phyloP scores from a whole-genome alignment of 2,329 filamentous ascomycete genomes.

The Mariannaea sp. region DNA sequence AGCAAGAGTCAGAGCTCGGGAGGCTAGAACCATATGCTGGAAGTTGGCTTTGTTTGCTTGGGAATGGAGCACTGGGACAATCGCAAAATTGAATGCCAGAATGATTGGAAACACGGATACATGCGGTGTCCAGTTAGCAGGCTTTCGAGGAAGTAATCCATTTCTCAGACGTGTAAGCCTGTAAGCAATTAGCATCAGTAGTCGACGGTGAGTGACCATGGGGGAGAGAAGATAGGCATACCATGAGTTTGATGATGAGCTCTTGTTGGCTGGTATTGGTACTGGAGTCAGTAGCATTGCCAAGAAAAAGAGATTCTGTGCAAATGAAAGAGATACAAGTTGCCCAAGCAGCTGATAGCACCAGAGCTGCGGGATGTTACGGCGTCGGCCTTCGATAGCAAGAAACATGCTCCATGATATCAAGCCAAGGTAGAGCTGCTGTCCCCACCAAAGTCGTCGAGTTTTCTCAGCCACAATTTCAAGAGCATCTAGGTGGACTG shows the following conservation, averaged over 20 bases:
- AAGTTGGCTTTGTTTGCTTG: conserved; percentile 49
- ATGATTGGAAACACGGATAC: conserved; percentile 43
- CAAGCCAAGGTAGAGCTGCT: conserved; percentile 61
- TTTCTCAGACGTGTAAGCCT: conserved; percentile 37
- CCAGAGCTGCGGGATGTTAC: conserved; percentile 59
- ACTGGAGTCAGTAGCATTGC: conserved; percentile 61
- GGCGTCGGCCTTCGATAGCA: conserved; percentile 62
- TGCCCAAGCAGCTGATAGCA: conserved; percentile 64
- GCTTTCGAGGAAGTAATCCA: conserved; percentile 46
- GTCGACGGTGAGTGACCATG: conserved; percentile 7
- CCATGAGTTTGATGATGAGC: conserved; percentile 39
- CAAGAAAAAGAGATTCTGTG: conserved; percentile 67
- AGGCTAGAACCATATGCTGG: conserved; percentile 39
- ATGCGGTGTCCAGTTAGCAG: conserved; percentile 50
- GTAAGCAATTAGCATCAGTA: conserved; percentile 9
- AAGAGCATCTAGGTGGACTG: conserved; percentile 57
- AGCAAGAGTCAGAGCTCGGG: conserved; percentile 48
- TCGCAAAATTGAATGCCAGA: conserved; percentile 43
- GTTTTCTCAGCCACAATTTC: conserved; percentile 59
- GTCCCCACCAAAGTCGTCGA: conserved; percentile 65
- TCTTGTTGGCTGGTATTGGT: conserved; percentile 44
- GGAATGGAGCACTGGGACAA: conserved; percentile 47
- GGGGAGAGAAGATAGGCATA: conserved; percentile 34
- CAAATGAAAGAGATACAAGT: conserved; percentile 63
- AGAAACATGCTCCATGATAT: conserved; percentile 62